Conservation (phyloP, 345 rosid species). For the Gossypium thurberi region DNA sequence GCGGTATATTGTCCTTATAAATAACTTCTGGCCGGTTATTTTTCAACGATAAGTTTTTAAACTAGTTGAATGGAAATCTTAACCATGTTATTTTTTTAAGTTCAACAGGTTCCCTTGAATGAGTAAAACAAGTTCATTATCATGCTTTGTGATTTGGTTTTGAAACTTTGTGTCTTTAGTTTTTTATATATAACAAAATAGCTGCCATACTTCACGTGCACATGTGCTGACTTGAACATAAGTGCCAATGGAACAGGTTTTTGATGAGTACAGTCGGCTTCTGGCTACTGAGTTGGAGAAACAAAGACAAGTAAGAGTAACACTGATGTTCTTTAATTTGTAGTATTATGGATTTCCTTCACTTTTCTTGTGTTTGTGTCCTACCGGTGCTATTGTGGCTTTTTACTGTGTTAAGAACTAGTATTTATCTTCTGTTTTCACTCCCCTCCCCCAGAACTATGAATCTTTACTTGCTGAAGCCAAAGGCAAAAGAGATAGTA, state of each 20-base stretch:
- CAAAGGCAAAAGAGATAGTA: constrained; percentile 62
- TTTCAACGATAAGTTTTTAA: background rate
- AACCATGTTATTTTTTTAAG: background rate
- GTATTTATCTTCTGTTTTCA: background rate
- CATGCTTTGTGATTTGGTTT: background rate
- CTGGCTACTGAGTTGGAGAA: constrained; percentile 71
- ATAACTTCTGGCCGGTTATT: background rate
- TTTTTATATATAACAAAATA: background rate
- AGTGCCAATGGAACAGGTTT: constrained; percentile 42
- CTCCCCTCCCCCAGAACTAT: constrained; percentile 43
- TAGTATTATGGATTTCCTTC: background rate
- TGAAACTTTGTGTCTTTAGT: background rate
- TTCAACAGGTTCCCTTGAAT: background rate
- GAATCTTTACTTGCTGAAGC: constrained; percentile 71
- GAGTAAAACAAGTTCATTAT: background rate
- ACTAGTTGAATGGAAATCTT: background rate
- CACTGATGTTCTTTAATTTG: background rate
- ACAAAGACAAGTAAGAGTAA: constrained; percentile 70
- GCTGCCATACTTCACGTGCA: background rate
- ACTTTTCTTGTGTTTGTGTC: constrained; percentile 3
- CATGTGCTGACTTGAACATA: constrained; percentile 9
- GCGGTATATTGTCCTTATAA: constrained; percentile 44
- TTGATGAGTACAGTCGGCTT: constrained; percentile 73
- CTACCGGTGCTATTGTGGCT: background rate
- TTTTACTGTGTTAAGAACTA: background rate